A percentile compares a stretch with the other conserved stretches of the same genome.
These are phyloP conservation scores for Cryptococcus wingfieldii DNA, from an alignment of 1,284 basidiomycete genomes.

Conservation along the genomic window DNA sequence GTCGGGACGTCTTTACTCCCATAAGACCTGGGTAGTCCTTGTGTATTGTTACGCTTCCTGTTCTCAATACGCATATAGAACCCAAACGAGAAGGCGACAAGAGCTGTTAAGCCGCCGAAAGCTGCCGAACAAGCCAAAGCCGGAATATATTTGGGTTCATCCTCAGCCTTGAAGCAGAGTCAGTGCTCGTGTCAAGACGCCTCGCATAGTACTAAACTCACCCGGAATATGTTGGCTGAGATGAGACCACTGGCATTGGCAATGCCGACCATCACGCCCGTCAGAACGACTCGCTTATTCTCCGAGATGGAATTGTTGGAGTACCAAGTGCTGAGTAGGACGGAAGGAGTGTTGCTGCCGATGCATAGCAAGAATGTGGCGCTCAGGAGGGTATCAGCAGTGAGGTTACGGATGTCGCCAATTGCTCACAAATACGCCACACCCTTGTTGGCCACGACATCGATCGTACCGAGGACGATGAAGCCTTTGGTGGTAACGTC, in stretches of 20 bases:
- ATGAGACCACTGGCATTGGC: slow-evolving; percentile 56
- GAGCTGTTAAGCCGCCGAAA: slow-evolving; percentile 16
- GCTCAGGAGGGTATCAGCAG: not conserved
- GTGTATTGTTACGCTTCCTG: slow-evolving; percentile 9
- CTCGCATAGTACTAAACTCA: not conserved
- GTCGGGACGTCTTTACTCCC: slow-evolving; percentile 17
- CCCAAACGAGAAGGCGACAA: slow-evolving; percentile 13
- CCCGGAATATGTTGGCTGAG: slow-evolving; percentile 54
- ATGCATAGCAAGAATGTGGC: slow-evolving; percentile 32
- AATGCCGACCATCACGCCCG: slow-evolving; percentile 54
- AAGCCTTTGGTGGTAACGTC: slow-evolving; percentile 47
- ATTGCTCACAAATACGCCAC: slow-evolving; percentile 56
- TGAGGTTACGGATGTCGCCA: slow-evolving; percentile 21
- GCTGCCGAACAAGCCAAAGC: slow-evolving; percentile 20
- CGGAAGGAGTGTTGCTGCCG: slow-evolving; percentile 54
- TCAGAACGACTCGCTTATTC: slow-evolving; percentile 54
- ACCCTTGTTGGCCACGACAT: slow-evolving; percentile 47
- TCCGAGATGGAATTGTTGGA: slow-evolving; percentile 57
- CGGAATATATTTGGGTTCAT: slow-evolving; percentile 50
- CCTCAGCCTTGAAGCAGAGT: slow-evolving; percentile 19
- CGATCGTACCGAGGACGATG: slow-evolving; percentile 54
- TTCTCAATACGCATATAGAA: slow-evolving; percentile 19
- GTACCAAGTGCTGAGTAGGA: slow-evolving; percentile 54
- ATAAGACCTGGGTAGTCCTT: slow-evolving; percentile 13
- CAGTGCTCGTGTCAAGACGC: slow-evolving; percentile 33